Evolutionary conservation across 2,329 filamentous ascomycete species (phyloP).

Genomic region (Exophiala aquamarina): DNA sequence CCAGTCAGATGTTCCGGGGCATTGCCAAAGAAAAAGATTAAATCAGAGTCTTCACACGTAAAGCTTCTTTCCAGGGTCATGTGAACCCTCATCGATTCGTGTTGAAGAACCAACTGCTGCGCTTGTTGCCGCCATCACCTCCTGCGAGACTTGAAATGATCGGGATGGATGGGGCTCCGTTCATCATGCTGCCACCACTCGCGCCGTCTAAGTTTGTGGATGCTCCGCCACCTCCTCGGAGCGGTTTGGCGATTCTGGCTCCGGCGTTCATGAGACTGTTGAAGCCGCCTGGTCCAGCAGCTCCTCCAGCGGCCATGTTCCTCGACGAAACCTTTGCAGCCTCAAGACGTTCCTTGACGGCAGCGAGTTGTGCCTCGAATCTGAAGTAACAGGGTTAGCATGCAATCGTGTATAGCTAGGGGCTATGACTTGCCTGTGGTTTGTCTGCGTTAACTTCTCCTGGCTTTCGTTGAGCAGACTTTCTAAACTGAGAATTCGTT

Average conservation of each 20-base stretch:
- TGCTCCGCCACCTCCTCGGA: slow-evolving; percentile 55
- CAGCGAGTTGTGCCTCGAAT: slow-evolving; percentile 94
- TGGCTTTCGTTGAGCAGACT: slow-evolving; percentile 92
- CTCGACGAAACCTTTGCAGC: slow-evolving; percentile 92
- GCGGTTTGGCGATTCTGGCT: slow-evolving; percentile 63
- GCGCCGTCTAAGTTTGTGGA: slow-evolving; percentile 27
- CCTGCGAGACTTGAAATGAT: slow-evolving; percentile 57
- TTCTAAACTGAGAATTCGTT: slow-evolving; percentile 93
- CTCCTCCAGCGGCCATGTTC: slow-evolving; percentile 62
- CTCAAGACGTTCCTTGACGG: slow-evolving; percentile 96
- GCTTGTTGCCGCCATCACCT: slow-evolving; percentile 69
- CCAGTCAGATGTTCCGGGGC: no score
- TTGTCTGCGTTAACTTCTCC: slow-evolving; percentile 95
- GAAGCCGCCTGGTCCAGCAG: slow-evolving; percentile 63
- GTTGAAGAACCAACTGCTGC: slow-evolving; percentile 57
- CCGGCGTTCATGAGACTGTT: slow-evolving; percentile 34
- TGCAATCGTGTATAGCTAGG: background rate
- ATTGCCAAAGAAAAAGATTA: no score
- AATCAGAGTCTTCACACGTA: no score
- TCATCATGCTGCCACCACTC: slow-evolving; percentile 29
- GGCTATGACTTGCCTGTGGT: slow-evolving; percentile 77
- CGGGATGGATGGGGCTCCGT: slow-evolving; percentile 36
- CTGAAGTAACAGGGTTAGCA: slow-evolving; percentile 49
- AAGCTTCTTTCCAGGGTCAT: no score
- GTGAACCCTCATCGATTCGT: no score